Conservation (phyloP, 164 flowering plant species). For the Magnolia officinalis region DNA sequence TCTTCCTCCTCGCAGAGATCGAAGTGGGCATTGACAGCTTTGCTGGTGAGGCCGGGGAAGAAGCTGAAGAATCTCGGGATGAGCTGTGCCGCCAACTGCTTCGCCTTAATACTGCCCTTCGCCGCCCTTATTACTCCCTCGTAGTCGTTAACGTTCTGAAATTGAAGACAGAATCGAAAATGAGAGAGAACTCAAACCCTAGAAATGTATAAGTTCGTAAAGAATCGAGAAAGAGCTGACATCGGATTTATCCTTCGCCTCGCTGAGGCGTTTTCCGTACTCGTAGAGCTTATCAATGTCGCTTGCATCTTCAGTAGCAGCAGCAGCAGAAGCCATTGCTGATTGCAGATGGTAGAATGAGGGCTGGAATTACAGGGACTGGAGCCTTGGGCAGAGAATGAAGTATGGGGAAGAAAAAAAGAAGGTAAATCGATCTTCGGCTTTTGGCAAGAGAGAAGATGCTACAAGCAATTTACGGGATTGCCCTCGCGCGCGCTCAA, state of each 20-base stretch:
- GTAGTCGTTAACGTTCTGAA: constrained; percentile 71
- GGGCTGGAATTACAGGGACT: neutral
- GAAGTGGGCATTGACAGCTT: constrained; percentile 59
- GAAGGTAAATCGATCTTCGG: neutral
- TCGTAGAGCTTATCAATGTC: constrained; percentile 91
- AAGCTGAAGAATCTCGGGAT: constrained; percentile 89
- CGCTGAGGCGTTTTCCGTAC: constrained; percentile 85
- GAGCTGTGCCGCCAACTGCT: constrained; percentile 87
- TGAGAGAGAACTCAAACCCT: constrained; percentile 12
- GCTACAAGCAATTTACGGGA: no score
- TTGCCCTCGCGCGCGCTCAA: no score
- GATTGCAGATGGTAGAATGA: neutral
- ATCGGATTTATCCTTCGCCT: constrained; percentile 88
- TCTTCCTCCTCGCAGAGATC: constrained; percentile 90
- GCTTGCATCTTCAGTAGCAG: constrained; percentile 48
- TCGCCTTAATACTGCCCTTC: constrained; percentile 69
- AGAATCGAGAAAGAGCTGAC: constrained; percentile 22
- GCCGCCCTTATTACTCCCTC: constrained; percentile 75
- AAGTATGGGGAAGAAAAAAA: neutral
- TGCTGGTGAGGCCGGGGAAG: constrained; percentile 57
- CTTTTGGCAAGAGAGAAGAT: no score
- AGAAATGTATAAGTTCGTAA: neutral
- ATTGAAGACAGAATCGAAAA: neutral
- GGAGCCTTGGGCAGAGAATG: neutral
- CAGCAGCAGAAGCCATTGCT: neutral